Conservation (phyloP, 345 rosid species). For the Salix purpurea region DNA sequence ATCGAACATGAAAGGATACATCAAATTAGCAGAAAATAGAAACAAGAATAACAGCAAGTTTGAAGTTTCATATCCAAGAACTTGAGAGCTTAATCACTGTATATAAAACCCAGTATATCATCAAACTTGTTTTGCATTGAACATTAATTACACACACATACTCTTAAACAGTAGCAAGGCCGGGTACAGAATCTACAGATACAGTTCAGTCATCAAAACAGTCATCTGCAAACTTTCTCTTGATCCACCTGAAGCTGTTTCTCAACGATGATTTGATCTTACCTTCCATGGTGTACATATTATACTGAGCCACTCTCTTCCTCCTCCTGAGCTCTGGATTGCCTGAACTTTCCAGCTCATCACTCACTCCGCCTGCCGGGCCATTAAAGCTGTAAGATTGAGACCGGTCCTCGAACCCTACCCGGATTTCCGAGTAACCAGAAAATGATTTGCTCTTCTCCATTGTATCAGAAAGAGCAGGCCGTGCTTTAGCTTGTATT, state of each 20-base stretch:
- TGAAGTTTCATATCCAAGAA: no score
- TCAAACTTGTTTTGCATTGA: no score
- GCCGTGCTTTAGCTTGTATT: neutral
- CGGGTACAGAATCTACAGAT: neutral
- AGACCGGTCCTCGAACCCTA: constrained; percentile 35
- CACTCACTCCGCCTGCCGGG: constrained; percentile 16
- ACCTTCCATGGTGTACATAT: constrained; percentile 50
- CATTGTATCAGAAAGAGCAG: constrained; percentile 21
- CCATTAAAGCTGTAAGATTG: constrained; percentile 57
- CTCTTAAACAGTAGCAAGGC: neutral
- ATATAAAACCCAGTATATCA: neutral
- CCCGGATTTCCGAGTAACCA: constrained; percentile 30
- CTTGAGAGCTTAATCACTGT: neutral
- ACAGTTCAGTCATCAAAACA: constrained; percentile 13
- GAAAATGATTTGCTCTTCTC: constrained; percentile 58
- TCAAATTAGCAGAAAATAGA: no score
- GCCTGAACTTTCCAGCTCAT: constrained; percentile 16
- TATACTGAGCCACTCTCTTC: constrained; percentile 57
- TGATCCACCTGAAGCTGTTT: constrained; percentile 70
- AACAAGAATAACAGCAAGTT: no score
- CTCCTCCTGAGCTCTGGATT: constrained; percentile 55
- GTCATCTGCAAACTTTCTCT: constrained; percentile 43
- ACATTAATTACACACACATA: neutral
- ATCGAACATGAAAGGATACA: no score
- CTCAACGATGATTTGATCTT: constrained; percentile 50